phyloP scores from a whole-genome alignment of 2,329 filamentous ascomycete genomes.

The Aspergillus uvarum region DNA sequence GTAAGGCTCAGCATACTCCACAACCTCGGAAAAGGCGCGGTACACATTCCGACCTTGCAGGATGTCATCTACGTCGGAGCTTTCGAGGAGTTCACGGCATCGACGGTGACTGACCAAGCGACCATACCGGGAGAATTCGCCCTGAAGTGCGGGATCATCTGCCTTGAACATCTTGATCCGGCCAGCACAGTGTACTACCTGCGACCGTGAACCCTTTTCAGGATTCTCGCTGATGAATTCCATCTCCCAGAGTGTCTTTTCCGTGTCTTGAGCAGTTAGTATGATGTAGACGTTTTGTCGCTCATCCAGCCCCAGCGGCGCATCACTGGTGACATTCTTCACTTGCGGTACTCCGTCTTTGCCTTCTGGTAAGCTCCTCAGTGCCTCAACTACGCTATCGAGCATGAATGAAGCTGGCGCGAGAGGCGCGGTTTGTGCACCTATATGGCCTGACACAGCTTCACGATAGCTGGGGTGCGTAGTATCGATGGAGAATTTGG shows the following conservation, averaged over 20 bases:
- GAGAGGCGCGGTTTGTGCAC: constrained; percentile 16
- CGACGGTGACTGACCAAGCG: constrained; percentile 16
- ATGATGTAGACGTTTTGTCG: constrained; percentile 14
- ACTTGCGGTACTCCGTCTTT: constrained; percentile 15
- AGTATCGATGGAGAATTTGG: constrained; percentile 20
- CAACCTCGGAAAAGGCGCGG: constrained; percentile 19
- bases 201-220: background rate
- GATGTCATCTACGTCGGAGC: constrained; percentile 22
- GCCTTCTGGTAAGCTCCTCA: constrained; percentile 15
- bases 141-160: background rate
- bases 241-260: constrained; percentile 13
- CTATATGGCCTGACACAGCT: constrained; percentile 17
- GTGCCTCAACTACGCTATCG: constrained; percentile 18
- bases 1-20: constrained; percentile 19
- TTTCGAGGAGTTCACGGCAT: constrained; percentile 20
- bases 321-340: constrained; percentile 16
- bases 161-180: constrained; percentile 10
- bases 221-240: constrained; percentile 12
- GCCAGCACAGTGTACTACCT: constrained; percentile 16
- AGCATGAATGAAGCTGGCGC: constrained; percentile 19
- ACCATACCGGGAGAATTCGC: constrained; percentile 18
- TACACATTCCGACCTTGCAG: constrained; percentile 24
- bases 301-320: constrained; percentile 16
- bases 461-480: constrained; percentile 13
- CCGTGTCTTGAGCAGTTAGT: background rate